Evolutionary conservation across 768 basidiomycete genomes (phyloP), one percentile per base, ranked within the genome.

Genomic region (Heimioporus sp.): DNA sequence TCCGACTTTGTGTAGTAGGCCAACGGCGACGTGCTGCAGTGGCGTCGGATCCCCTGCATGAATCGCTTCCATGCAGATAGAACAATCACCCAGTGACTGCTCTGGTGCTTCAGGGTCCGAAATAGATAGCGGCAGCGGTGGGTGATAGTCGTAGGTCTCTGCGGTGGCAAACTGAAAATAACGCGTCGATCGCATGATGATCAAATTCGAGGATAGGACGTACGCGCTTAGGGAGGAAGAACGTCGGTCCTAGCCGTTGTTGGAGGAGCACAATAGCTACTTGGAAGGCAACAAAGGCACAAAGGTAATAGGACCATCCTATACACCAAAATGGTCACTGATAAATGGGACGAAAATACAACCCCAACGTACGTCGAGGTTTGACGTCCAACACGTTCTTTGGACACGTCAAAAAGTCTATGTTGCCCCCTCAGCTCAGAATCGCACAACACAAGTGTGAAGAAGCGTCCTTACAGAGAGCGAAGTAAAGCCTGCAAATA

Each of bases 51-150:
- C 71, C 40, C 83, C 79, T 21, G 80, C 65, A 37, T 80, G 62
- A 56, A 95, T 94, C 5, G 83, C 79, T 52, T 96, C 93, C 91
- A 96, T 94, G 62, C 93, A 96, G 47, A 97, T 95, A 7, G 91
- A 82, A 60, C 93, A 97, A 64, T 95, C 91, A 8, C 90, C 92
- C 15, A 92, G 72, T 3, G 86, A 80, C 57, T 86, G 82, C 41
- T 86, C 86, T 2, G 86, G 84, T 2, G 87, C 78, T 65, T 93
- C 91, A 0, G 86, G 65, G 62, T 92, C 89, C 1, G 85, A 76
- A 2, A 80, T 56, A 17, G 63, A 55, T 13, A 56, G 49, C 1
- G 90, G 86, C 36, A 96, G 71, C 3, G 78, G 74, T 8, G 92
- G 93, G 66, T 95, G 93, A 61, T 96, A 97, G 65, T 96, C 81